A percentile compares a stretch with the other conserved stretches of the same genome.
Conservation (phyloP, 192 early-diverging fungal genomes). For the Phlyctochytrium arcticum region DNA sequence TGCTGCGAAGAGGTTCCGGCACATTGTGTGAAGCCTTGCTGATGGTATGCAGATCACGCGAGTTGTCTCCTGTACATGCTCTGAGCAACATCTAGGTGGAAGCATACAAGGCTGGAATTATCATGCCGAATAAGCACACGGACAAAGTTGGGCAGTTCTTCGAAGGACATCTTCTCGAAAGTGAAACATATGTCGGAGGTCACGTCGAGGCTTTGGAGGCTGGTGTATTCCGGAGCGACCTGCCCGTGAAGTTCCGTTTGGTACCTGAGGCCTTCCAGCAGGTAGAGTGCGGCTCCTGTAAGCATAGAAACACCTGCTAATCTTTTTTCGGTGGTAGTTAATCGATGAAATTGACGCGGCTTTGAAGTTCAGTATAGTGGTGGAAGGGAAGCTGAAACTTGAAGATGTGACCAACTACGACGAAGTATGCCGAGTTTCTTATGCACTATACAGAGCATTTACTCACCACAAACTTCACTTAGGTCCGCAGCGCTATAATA, state of each 20-base stretch:
- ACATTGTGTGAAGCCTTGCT: slow-evolving; percentile 94
- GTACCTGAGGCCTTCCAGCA: slow-evolving; percentile 71
- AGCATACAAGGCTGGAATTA: slow-evolving; percentile 80
- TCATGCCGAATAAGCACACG: slow-evolving; percentile 96
- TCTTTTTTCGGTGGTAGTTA: slow-evolving; percentile 45
- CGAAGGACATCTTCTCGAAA: slow-evolving; percentile 86
- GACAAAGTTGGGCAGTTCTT: slow-evolving; percentile 75
- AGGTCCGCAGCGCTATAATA: slow-evolving; percentile 64
- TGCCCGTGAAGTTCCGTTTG: slow-evolving; percentile 79
- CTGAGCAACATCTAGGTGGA: slow-evolving; percentile 57
- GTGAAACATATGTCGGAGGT: slow-evolving; percentile 96
- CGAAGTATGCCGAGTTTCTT: slow-evolving; percentile 67
- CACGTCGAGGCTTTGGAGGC: slow-evolving; percentile 99
- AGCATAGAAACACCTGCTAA: neutral
- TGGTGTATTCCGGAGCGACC: slow-evolving; percentile 93
- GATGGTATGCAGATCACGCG: slow-evolving; percentile 63
- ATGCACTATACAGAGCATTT: no score
- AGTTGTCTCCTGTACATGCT: neutral
- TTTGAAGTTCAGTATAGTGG: slow-evolving; percentile 81
- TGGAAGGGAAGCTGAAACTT: slow-evolving; percentile 71
- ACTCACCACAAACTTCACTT: no score
- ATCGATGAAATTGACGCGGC: slow-evolving; percentile 91
- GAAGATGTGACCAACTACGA: slow-evolving; percentile 86
- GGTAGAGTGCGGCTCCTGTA: slow-evolving; percentile 24
- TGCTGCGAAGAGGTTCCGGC: slow-evolving; percentile 91